Base-by-base conservation (phyloP, 2,329 filamentous ascomycete genomes). In the Penicillium frequentans region DNA sequence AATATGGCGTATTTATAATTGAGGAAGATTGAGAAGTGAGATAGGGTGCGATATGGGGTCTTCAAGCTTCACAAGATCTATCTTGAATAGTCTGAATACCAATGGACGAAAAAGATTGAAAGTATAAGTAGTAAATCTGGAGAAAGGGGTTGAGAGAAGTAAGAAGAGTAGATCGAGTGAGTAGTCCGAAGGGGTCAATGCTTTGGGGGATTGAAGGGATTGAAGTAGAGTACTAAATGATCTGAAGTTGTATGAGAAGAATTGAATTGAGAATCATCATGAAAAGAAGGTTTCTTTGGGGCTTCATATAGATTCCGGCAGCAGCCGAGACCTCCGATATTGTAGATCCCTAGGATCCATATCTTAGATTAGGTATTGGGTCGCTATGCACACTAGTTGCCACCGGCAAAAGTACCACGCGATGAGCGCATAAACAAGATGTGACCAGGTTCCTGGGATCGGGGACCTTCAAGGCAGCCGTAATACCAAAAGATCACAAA, bases 331-430 rank as follows among this genome's bases (percentile, higher is more conserved):
- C 29, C 44, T 55, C 31, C 45, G 46, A 56, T 31, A 23, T 44
- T 48, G 37, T 27, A 52, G 26, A 57, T 53, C 29, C 43, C 21
- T 53, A 39, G 44, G 54, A 56, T 39, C 51, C 52, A 58, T 57
- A 54, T 48, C 47, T 50, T 27, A 48, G 49, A 59, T 54, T 50
- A 49, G 48, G 53, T 48, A 29, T 44, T 56, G 45, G 49, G 54
- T 52, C 46, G n/a, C 7, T 5, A 42, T 42, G 39, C 39, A 42
- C n/a, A 42, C 44, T 55, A 55, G 31, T 65, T 48, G 63, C 64
- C 64, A 65, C 64, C 44, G 37, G 47, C 54, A 58, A 66, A 63
- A 64, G 60, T 63, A 66, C 58, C 52, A 55, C 52, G 51, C 46
- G 48, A 55, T 55, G 54, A 61, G 53, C 55, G 44, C 52, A 54